Base-by-base conservation (phyloP, 2,329 filamentous ascomycete species). In the Tolypocladium guangdongense region DNA sequence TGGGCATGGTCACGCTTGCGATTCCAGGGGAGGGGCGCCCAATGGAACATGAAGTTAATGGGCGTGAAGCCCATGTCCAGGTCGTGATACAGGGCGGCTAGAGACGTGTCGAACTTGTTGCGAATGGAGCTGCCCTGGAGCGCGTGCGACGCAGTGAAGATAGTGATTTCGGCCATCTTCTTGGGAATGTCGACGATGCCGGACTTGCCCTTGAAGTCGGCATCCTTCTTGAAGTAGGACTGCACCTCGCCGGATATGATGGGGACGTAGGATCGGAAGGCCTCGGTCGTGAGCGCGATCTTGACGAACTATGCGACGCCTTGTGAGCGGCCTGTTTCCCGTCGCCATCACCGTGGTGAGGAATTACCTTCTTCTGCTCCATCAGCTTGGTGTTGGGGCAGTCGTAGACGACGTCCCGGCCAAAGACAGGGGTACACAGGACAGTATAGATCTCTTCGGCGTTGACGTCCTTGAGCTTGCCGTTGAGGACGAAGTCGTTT, bases 401-500 rank as follows among this genome's bases (percentile, higher is more conserved):
- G 68, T 95, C 90, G 67, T 95, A 95, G 52, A 95, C 88, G 30
- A 95, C 90, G 72, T 91, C 86, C 62, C 82, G 84, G 60, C 90
- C 90, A 66, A 95, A 95, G 49, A 84, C 81, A 27, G 81, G 81
- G 24, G 80, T 83, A 7, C 81, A 84, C 56, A 96, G 77, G 53
- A 88, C 86, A 53, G 82, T 86, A 72, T 95, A 95, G 58, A 95
- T 88, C 64, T 96, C 90, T 71, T 95, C 90, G 37, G 90, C 90
- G 66, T 87, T 90, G 63, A 95, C 85, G 65, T 95, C 90, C 73
- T 87, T 89, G 63, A 90, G 78, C 75, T 93, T 95, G 66, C 88
- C 90, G 67, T 95, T 95, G 60, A 95, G 77, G 60, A 95, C 90
- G 69, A 95, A 95, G 60, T 95, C 88, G 68, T 95, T 95, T 60